phyloP scores from a whole-genome alignment of 2,329 filamentous ascomycete genomes.

The Aureobasidium zeae region DNA sequence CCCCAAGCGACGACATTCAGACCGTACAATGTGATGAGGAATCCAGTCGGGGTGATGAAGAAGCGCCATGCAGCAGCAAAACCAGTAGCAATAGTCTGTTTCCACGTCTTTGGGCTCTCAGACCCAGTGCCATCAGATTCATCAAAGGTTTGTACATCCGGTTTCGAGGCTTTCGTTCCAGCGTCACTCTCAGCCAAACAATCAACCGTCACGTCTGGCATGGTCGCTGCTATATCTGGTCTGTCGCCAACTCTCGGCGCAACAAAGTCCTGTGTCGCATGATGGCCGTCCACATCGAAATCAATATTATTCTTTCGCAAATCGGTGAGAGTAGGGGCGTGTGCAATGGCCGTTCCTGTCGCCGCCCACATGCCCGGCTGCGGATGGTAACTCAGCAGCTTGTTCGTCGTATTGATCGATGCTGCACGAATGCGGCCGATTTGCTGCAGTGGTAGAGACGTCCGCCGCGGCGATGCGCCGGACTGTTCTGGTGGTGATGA shows the following conservation, averaged over 20 bases:
- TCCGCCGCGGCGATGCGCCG: not conserved
- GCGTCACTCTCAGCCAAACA: not conserved
- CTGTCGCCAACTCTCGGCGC: not conserved
- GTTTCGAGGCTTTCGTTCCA: not conserved
- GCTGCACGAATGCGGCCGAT: slow-evolving; percentile 3
- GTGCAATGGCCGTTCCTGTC: slow-evolving; percentile 32
- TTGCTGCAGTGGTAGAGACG: not conserved
- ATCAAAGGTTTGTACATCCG: not conserved
- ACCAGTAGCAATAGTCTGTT: not conserved
- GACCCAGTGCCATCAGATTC: not conserved
- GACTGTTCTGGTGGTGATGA: not conserved
- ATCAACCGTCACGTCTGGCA: not conserved
- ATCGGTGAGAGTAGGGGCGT: slow-evolving; percentile 35
- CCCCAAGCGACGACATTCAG: slow-evolving; percentile 83
- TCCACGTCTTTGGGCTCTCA: not conserved
- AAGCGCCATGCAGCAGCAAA: slow-evolving; percentile 60
- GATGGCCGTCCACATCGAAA: slow-evolving; percentile 10
- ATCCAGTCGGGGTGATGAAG: slow-evolving; percentile 64
- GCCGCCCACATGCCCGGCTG: slow-evolving; percentile 39
- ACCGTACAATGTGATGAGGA: slow-evolving; percentile 68
- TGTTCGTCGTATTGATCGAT: slow-evolving; percentile 11
- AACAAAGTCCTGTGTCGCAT: not conserved
- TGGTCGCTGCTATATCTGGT: not conserved
- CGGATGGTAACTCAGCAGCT: slow-evolving; percentile 21
- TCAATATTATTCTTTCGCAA: slow-evolving; percentile 22